phyloP scores from a whole-genome alignment of 345 rosid species.

The Pistacia vera region DNA sequence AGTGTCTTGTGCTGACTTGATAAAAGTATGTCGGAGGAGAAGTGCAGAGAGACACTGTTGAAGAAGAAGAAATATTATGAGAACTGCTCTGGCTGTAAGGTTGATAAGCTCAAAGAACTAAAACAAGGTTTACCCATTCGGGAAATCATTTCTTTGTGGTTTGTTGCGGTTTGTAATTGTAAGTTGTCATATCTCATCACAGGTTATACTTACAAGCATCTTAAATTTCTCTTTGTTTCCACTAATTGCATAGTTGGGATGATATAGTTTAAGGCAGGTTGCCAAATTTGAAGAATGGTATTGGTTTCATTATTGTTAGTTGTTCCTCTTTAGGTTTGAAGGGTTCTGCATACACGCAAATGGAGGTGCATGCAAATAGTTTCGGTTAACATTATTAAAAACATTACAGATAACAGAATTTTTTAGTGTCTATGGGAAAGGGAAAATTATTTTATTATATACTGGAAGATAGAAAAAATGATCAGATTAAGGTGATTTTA shows the following conservation, averaged over 20 bases:
- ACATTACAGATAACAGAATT: neutral
- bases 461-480: neutral
- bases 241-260: neutral
- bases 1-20: conserved; percentile 15
- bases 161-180: conserved; percentile 73
- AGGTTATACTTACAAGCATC: neutral
- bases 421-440: neutral
- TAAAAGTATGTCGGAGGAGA: conserved; percentile 39
- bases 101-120: conserved; percentile 56
- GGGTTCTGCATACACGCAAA: too few species aligned
- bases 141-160: conserved; percentile 66
- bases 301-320: too few species aligned
- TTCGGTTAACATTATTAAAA: neutral
- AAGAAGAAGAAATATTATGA: conserved; percentile 62
- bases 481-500: neutral
- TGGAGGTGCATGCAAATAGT: neutral
- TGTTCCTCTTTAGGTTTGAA: too few species aligned
- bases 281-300: too few species aligned
- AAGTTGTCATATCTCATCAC: neutral
- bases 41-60: conserved; percentile 47
- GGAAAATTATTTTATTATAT: neutral
- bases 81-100: conserved; percentile 82
- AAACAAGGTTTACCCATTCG: conserved; percentile 62
- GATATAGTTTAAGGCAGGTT: too few species aligned
- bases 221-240: neutral